phyloP scores from a whole-genome alignment of 2,329 filamentous ascomycete species.

The Xylariaceae sp. region DNA sequence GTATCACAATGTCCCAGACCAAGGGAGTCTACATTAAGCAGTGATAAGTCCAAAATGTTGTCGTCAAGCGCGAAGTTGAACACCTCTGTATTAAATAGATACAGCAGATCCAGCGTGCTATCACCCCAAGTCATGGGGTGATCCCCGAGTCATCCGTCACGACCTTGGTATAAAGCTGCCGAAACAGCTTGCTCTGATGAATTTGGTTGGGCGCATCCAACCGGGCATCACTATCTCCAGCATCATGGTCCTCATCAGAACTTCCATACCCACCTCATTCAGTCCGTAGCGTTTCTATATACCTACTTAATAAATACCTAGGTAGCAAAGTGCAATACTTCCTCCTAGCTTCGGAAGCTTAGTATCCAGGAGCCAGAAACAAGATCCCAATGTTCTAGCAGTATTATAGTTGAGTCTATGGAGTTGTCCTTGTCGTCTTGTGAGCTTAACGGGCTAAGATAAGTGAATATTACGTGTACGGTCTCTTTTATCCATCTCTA shows the following conservation, averaged over 20 bases:
- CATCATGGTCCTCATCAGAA: not conserved
- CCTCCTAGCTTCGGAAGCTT: constrained; percentile 68
- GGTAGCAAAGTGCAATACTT: constrained; percentile 58
- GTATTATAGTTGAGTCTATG: constrained; percentile 41
- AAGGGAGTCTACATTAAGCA: not conserved
- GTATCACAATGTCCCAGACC: not conserved
- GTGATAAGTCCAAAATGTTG: constrained; percentile 1
- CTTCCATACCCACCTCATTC: constrained; percentile 7
- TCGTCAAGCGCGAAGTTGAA: constrained; percentile 1
- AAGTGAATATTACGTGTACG: constrained; percentile 57
- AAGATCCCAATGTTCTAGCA: constrained; percentile 52
- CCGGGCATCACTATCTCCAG: not conserved
- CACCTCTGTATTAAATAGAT: not conserved
- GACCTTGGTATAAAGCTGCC: not conserved
- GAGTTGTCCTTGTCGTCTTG: constrained; percentile 4
- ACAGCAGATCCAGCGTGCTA: not conserved
- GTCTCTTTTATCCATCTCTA: constrained; percentile 50
- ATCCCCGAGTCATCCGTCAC: not conserved
- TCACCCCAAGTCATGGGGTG: not conserved
- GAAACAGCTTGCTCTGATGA: not conserved
- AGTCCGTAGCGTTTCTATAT: constrained; percentile 2
- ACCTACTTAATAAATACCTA: constrained; percentile 46
- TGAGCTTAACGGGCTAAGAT: constrained; percentile 26
- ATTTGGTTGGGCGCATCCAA: not conserved
- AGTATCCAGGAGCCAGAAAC: constrained; percentile 58